These are phyloP conservation scores for Elongisporangium prolatum DNA, from an alignment of 352 stramenopile genomes.

Conservation along the genomic window DNA sequence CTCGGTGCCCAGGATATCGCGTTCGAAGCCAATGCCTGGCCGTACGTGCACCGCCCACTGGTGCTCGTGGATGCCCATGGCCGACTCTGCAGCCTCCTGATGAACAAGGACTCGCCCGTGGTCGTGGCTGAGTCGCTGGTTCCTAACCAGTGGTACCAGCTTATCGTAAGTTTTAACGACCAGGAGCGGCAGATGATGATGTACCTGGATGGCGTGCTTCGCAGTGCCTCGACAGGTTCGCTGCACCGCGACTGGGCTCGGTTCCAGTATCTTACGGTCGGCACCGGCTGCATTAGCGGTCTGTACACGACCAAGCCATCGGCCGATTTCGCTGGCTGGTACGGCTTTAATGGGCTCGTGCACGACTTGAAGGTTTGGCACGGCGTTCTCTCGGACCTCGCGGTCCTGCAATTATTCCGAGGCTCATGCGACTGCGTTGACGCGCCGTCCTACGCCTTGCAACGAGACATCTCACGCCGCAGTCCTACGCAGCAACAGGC, in stretches of 20 bases:
- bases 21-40: conserved; percentile 36
- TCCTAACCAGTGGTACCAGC: conserved; percentile 64
- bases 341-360: conserved; percentile 63
- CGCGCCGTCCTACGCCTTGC: conserved; percentile 47
- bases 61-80: conserved; percentile 56
- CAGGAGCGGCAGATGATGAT: conserved; percentile 26
- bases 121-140: conserved; percentile 44
- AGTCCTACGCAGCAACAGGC: conserved; percentile 5
- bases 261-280: conserved; percentile 48
- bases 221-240: conserved; percentile 24
- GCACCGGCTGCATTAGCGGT: conserved; percentile 60
- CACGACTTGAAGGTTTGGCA: conserved; percentile 55
- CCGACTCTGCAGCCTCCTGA: conserved; percentile 52
- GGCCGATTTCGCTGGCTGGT: conserved; percentile 62
- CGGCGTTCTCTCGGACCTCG: conserved; percentile 32
- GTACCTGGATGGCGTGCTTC: conserved; percentile 64
- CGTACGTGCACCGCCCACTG: conserved; percentile 56
- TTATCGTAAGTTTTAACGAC: conserved; percentile 46
- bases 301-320: conserved; percentile 40
- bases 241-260: conserved; percentile 44
- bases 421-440: conserved; percentile 46
- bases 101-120: conserved; percentile 37
- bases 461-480: conserved; percentile 21
- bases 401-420: conserved; percentile 62
- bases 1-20: conserved; percentile 55